Evolutionary conservation across 495 filamentous ascomycete genomes (phyloP).

Genomic region (Extremus antarcticus): DNA sequence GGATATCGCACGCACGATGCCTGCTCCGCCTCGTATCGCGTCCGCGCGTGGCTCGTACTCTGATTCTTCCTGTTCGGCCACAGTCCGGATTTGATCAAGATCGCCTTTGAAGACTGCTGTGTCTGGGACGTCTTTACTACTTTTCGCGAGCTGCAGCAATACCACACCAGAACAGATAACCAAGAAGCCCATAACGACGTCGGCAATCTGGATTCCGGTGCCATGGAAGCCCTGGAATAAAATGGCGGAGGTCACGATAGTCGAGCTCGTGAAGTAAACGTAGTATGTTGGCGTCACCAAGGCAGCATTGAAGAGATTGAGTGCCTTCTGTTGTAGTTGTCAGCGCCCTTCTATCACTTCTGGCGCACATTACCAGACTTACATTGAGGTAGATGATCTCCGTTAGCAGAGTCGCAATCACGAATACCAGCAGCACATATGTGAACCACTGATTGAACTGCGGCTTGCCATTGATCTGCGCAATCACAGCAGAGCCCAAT

Average conservation of each 20-base stretch:
- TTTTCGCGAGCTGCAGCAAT: conserved; percentile 94
- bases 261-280: conserved; percentile 91
- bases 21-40: conserved; percentile 83
- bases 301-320: conserved; percentile 95
- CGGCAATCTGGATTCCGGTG: conserved; percentile 64
- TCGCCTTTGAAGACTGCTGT: conserved; percentile 87
- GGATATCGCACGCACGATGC: conserved; percentile 78
- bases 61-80: conserved; percentile 86
- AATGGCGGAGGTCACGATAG: conserved; percentile 85
- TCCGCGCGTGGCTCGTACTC: conserved; percentile 94
- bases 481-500: conserved; percentile 79
- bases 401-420: conserved; percentile 72
- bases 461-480: conserved; percentile 63
- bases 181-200: conserved; percentile 86
- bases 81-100: conserved; percentile 86
- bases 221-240: conserved; percentile 94
- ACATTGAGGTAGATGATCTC: conserved; percentile 96
- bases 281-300: conserved; percentile 98
- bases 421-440: conserved; percentile 85
- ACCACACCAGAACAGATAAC: conserved; percentile 94
- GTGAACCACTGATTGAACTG: conserved; percentile 98
- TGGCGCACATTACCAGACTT: conserved; percentile 33
- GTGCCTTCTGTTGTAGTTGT: conserved; percentile 69
- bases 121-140: conserved; percentile 93
- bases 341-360: conserved; percentile 13